Percentiles rank a stretch among this genome's conserved stretches.
Evolutionary conservation across 225 moss, liverwort and hornwort genomes (phyloP).

Genomic region (Lunularia cruciata): DNA sequence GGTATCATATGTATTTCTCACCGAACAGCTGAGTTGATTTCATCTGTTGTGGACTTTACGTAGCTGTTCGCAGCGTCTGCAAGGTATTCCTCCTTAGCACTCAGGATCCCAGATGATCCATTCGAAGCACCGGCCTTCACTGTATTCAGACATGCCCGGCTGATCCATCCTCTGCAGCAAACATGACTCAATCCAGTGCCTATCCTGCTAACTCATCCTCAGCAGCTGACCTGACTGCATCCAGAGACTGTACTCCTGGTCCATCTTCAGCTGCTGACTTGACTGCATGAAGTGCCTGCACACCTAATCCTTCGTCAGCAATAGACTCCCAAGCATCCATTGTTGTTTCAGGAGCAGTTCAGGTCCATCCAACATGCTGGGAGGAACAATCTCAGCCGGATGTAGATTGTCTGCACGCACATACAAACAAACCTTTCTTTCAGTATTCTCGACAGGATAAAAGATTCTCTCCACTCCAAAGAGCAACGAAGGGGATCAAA

Average conservation of each 20-base stretch:
- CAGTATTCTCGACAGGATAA: too few species aligned
- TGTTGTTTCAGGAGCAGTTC: slow-evolving; percentile 12
- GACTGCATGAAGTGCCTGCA: too few species aligned
- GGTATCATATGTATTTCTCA: slow-evolving; percentile 49
- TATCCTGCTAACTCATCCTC: slow-evolving; percentile 10
- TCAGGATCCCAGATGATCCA: slow-evolving; percentile 6
- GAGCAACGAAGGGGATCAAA: too few species aligned
- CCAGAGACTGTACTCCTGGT: slow-evolving; percentile 21
- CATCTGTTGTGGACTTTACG: slow-evolving; percentile 43
- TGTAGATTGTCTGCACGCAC: too few species aligned
- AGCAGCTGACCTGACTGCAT: slow-evolving; percentile 13
- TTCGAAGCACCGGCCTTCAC: too few species aligned
- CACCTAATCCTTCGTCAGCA: not conserved
- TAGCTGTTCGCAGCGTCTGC: slow-evolving; percentile 45
- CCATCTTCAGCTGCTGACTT: slow-evolving; percentile 25
- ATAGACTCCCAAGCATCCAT: slow-evolving; percentile 19
- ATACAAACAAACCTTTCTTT: too few species aligned
- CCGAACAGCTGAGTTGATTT: slow-evolving; percentile 49
- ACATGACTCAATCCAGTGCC: slow-evolving; percentile 2
- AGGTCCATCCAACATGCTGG: slow-evolving; percentile 18
- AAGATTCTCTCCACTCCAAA: too few species aligned
- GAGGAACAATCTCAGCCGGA: slow-evolving; percentile 6
- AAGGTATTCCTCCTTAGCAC: slow-evolving; percentile 24
- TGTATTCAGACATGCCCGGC: too few species aligned
- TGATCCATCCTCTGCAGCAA: not conserved